Evolutionary conservation across 2,329 filamentous ascomycete species (phyloP).

Genomic region (Colletotrichum tamarilloi): DNA sequence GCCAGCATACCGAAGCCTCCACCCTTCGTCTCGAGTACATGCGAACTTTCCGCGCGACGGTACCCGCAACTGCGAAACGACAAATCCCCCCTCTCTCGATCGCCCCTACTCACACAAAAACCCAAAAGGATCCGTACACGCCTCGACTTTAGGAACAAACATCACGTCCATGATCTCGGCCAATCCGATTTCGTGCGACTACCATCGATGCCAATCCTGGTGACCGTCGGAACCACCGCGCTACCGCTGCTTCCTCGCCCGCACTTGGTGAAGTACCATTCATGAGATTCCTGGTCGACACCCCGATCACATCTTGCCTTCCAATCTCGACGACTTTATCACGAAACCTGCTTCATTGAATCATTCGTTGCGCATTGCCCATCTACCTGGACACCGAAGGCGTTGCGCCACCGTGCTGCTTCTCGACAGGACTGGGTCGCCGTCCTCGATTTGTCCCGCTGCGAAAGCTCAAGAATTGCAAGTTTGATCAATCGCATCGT

Average conservation of each 20-base stretch:
- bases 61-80: conserved; percentile 36
- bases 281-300: conserved; percentile 10
- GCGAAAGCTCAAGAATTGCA: conserved; percentile 5
- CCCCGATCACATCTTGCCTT: conserved; percentile 14
- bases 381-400: not conserved
- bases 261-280: conserved; percentile 15
- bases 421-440: conserved; percentile 23
- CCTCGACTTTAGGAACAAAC: not conserved
- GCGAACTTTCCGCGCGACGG: conserved; percentile 33
- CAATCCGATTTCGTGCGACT: conserved; percentile 10
- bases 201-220: conserved; percentile 17
- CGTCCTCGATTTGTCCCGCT: conserved; percentile 28
- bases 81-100: conserved; percentile 16
- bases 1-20: conserved; percentile 29
- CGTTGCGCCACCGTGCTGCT: conserved; percentile 14
- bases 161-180: conserved; percentile 15
- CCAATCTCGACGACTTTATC: conserved; percentile 6
- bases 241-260: conserved; percentile 13
- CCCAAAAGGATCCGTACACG: conserved; percentile 3
- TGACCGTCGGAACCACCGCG: conserved; percentile 15
- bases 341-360: not conserved
- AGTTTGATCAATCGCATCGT: conserved; percentile 7
- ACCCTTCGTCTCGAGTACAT: conserved; percentile 30
- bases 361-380: conserved; percentile 9
- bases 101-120: not conserved